A percentile compares a stretch with the other conserved stretches of the same genome.
These are phyloP conservation scores for Aspergillus tubingensis DNA, from an alignment of 2,329 filamentous ascomycete genomes.

Conservation along the genomic window DNA sequence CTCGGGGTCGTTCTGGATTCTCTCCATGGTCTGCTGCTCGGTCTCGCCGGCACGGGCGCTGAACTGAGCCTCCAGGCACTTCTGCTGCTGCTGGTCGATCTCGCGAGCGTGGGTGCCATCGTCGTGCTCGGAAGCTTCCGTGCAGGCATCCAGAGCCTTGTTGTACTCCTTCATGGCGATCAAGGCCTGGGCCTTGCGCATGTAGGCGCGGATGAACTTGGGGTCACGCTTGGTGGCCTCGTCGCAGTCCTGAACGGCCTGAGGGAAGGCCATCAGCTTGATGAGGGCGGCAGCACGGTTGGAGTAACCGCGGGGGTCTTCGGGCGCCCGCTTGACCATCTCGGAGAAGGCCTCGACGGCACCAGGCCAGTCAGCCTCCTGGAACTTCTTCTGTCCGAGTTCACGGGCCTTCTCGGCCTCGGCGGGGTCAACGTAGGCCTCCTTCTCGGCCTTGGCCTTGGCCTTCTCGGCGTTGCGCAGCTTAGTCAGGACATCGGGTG, in stretches of 20 bases:
- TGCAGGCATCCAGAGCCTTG: constrained; percentile 86
- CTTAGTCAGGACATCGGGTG: constrained; percentile 89
- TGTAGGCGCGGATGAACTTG: constrained; percentile 92
- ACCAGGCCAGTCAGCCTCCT: constrained; percentile 91
- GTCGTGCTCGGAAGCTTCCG: constrained; percentile 77
- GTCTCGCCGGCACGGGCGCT: constrained; percentile 88
- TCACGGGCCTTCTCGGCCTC: constrained; percentile 96
- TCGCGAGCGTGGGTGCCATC: constrained; percentile 80
- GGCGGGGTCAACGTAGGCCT: constrained; percentile 82
- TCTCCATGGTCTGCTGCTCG: constrained; percentile 90
- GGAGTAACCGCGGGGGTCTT: constrained; percentile 91
- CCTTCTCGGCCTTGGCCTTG: constrained; percentile 73
- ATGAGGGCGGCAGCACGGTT: constrained; percentile 97
- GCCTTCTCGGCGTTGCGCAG: constrained; percentile 86
- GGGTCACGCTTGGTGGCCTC: constrained; percentile 86
- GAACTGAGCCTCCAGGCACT: constrained; percentile 89
- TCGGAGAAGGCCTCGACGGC: constrained; percentile 93
- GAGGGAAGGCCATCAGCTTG: constrained; percentile 94
- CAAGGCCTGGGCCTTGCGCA: constrained; percentile 93
- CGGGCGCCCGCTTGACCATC: constrained; percentile 93
- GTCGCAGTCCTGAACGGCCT: constrained; percentile 89
- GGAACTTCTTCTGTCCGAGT: constrained; percentile 95
- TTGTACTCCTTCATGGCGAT: constrained; percentile 98
- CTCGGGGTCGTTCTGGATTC: constrained; percentile 87
- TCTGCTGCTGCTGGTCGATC: constrained; percentile 92